Conservation (phyloP, 768 basidiomycete genomes). For the Suillus bovinus region DNA sequence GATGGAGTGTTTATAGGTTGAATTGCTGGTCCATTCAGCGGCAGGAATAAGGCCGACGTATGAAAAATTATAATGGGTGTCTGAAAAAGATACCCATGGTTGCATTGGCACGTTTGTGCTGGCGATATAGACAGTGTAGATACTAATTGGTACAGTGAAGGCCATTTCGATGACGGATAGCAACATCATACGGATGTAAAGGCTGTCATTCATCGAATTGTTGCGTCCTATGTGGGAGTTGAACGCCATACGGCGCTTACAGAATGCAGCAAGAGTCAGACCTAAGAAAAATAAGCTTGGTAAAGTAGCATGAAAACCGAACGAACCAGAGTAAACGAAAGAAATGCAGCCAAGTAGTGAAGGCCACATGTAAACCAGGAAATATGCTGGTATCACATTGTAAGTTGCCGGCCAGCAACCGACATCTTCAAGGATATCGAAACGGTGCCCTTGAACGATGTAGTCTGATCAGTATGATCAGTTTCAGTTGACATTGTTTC, state of each 20-base stretch:
- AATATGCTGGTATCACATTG: slow-evolving; percentile 44
- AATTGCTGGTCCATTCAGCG: slow-evolving; percentile 41
- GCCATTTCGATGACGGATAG: slow-evolving; percentile 49
- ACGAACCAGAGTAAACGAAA: slow-evolving; percentile 31
- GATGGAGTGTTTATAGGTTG: slow-evolving; percentile 27
- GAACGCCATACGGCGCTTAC: slow-evolving; percentile 39
- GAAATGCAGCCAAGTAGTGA: slow-evolving; percentile 44
- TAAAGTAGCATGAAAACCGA: not conserved
- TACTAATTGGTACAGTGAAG: slow-evolving; percentile 46
- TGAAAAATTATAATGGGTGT: slow-evolving; percentile 50
- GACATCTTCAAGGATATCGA: slow-evolving; percentile 57
- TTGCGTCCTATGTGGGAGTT: slow-evolving; percentile 33
- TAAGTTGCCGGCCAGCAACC: slow-evolving; percentile 56
- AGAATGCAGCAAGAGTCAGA: slow-evolving; percentile 36
- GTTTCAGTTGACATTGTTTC: not conserved
- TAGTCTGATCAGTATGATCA: slow-evolving; percentile 36
- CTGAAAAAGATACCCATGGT: slow-evolving; percentile 51
- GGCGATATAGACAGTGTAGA: slow-evolving; percentile 41
- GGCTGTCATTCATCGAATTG: slow-evolving; percentile 40
- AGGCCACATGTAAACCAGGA: slow-evolving; percentile 42
- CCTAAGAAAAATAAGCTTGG: slow-evolving; percentile 14
- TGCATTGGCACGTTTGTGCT: slow-evolving; percentile 25
- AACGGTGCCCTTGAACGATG: slow-evolving; percentile 58
- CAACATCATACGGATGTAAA: slow-evolving; percentile 59
- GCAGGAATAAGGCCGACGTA: slow-evolving; percentile 44